phyloP scores from a whole-genome alignment of 2,329 filamentous ascomycete species.

The Rhinocladiella mackenziei region DNA sequence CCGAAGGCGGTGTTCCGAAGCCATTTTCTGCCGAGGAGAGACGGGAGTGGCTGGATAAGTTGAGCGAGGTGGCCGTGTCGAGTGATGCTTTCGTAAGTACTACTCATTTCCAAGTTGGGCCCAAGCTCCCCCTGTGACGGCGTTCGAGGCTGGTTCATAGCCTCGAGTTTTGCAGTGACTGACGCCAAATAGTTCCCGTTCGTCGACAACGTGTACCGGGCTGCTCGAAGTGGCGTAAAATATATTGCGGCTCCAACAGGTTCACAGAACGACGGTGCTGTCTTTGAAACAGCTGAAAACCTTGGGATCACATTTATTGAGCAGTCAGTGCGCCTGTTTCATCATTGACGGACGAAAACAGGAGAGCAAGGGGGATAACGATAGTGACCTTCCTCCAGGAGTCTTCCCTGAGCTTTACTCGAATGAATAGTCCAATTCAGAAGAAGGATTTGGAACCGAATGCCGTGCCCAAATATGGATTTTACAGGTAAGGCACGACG shows the following conservation, averaged over 20 bases:
- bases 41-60: conserved; percentile 76
- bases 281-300: conserved; percentile 81
- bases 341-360: no score
- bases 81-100: conserved; percentile 88
- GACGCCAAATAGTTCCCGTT: conserved; percentile 75
- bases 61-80: conserved; percentile 72
- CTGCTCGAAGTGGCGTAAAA: conserved; percentile 81
- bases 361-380: no score
- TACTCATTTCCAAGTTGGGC: background rate
- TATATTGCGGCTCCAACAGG: conserved; percentile 92
- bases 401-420: no score
- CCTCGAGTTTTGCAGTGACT: conserved; percentile 4
- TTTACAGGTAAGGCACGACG: no score
- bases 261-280: conserved; percentile 51
- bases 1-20: conserved; percentile 66
- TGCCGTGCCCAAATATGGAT: no score
- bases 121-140: background rate
- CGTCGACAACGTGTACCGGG: conserved; percentile 94
- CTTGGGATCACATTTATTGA: conserved; percentile 91
- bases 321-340: conserved; percentile 90
- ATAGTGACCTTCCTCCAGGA: no score
- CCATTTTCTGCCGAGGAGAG: conserved; percentile 82
- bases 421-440: no score
- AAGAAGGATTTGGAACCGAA: no score
- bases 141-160: no score